These are phyloP conservation scores for Exophiala oligosperma DNA, from an alignment of 2,329 filamentous ascomycete species.

Conservation along the genomic window DNA sequence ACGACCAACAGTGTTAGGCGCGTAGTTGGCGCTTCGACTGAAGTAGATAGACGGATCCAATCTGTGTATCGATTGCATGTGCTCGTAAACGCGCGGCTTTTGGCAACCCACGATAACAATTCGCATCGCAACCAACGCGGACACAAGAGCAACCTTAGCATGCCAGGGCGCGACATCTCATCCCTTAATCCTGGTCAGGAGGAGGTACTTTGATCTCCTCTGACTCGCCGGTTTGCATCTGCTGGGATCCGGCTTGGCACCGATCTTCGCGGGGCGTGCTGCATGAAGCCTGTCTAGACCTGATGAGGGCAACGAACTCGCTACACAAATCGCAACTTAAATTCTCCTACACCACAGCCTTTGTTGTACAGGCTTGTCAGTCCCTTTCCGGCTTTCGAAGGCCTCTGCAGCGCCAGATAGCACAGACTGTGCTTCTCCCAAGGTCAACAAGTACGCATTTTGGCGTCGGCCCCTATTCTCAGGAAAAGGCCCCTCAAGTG, in stretches of 20 bases:
- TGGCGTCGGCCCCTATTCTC: conserved; percentile 13
- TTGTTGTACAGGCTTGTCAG: conserved; percentile 5
- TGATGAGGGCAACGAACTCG: conserved; percentile 7
- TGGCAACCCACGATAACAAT: conserved; percentile 1
- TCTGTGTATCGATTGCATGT: too few relatives aligned
- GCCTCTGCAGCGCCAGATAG: neutral
- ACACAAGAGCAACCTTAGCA: neutral
- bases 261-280: conserved; percentile 1
- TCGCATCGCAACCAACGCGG: neutral
- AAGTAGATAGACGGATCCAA: too few relatives aligned
- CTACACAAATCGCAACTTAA: conserved; percentile 12
- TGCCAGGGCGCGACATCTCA: neutral
- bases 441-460: neutral
- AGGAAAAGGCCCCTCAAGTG: conserved; percentile 15
- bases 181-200: conserved; percentile 1
- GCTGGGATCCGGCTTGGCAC: conserved; percentile 20
- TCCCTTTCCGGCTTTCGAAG: neutral
- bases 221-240: neutral
- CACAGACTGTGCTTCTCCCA: neutral
- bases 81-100: neutral
- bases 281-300: conserved; percentile 8
- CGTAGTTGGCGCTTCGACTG: neutral
- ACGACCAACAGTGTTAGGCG: neutral
- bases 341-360: neutral
- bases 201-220: conserved; percentile 2